Evolutionary conservation across 257 asterid species (phyloP).

Genomic region (Leptodermis oblonga): DNA sequence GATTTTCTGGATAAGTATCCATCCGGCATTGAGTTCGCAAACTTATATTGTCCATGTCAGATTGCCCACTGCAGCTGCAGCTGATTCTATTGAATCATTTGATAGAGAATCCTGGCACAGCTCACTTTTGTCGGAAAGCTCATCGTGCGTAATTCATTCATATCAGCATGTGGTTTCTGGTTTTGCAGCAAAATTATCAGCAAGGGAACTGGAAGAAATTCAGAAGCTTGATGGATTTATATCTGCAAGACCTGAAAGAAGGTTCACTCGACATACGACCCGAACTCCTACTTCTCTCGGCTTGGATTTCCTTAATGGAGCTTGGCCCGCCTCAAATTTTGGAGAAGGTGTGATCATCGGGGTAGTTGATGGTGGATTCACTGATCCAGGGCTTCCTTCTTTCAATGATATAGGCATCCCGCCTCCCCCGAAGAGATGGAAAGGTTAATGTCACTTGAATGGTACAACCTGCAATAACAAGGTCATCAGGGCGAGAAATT

Average conservation of each 20-base stretch:
- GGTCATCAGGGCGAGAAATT: neutral
- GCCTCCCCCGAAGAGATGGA: neutral
- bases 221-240: neutral
- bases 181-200: neutral
- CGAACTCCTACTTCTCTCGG: neutral
- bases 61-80: neutral
- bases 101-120: neutral
- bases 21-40: neutral
- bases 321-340: neutral
- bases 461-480: neutral
- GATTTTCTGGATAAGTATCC: neutral
- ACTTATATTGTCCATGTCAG: neutral
- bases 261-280: neutral
- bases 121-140: neutral
- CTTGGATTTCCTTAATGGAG: neutral
- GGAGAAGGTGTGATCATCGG: slow-evolving; percentile 3
- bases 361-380: neutral
- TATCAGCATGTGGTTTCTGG: neutral
- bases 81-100: neutral
- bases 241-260: neutral
- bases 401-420: slow-evolving; percentile 1
- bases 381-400: neutral
- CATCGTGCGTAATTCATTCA: neutral
- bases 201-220: neutral
- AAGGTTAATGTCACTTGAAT: neutral